Evolutionary conservation across 306 rosid genomes (phyloP), one percentile per base, ranked within the genome.

Genomic region (Prunus fruticosa): DNA sequence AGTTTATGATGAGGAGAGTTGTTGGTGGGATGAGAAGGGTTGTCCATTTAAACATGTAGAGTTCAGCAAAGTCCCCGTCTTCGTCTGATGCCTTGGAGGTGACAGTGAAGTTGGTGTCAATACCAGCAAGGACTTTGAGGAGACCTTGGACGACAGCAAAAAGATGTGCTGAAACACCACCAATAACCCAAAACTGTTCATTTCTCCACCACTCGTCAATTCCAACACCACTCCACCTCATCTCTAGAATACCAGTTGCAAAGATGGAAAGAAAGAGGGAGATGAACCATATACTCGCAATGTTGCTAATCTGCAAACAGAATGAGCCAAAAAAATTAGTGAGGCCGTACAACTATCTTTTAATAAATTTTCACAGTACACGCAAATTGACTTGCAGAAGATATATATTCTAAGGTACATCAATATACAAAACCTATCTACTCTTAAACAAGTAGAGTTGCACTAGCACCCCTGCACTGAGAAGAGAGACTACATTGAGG

Each of bases 121-220:
- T 92, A 52, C 96, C 96, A 1, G 97, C 98, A 0, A 95, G 97
- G 11, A 95, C 98, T 84, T 95, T 95, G 63, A 95, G 97, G 53
- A 95, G 67, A 75, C 98, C 98, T 88, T 95, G 98, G 85, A 92
- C 79, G 9, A 95, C 97, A 0, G 98, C 98, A 27, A 92, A 95
- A 9, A 95, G 90, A 87, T 95, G 98, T 4, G 97, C 83, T 0
- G 98, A 95, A 18, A 95, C 97, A 64, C 99, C 99, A 52, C 99
- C 98, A 0, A 96, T 96, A 28, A 96, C 99, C 99, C 99, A 96
- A 76, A 95, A 95, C 72, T 92, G 98, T 76, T 95, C 98, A 10
- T 95, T 95, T 79, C 98, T 95, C 98, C 98, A 95, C 98, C 97
- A 95, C 79, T 95, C 98, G 0, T 95, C 98, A 0, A 95, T 90